Evolutionary conservation across 352 stramenopile species (phyloP).

Genomic region (Paralagenidium karlingii): DNA sequence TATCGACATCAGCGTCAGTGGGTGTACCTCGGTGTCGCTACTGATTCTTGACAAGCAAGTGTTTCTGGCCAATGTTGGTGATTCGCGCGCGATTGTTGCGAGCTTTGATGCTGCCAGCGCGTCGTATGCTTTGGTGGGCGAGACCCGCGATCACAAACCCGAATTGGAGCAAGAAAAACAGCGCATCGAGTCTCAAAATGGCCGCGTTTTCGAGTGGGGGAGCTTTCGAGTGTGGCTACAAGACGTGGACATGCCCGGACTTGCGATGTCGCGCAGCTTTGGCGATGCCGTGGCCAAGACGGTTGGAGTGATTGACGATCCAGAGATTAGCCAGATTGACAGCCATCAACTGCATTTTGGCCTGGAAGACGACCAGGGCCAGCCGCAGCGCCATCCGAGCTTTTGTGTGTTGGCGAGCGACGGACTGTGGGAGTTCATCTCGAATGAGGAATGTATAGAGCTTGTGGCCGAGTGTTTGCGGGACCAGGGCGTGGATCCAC

Average conservation of each 20-base stretch:
- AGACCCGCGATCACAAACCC: conserved; percentile 75
- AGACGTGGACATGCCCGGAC: conserved; percentile 71
- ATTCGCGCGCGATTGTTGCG: conserved; percentile 54
- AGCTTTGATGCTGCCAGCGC: conserved; percentile 13
- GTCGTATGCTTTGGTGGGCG: conserved; percentile 32
- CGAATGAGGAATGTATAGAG: conserved; percentile 48
- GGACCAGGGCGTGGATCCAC: conserved; percentile 28
- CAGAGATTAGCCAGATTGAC: conserved; percentile 40
- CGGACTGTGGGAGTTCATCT: conserved; percentile 80
- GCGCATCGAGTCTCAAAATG: conserved; percentile 55
- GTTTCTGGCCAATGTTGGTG: conserved; percentile 62
- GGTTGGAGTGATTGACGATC: conserved; percentile 60
- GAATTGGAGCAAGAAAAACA: conserved; percentile 44
- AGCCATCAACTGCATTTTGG: no score
- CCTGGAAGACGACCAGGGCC: conserved; percentile 2
- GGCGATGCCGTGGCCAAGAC: conserved; percentile 69
- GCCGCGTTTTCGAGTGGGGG: conserved; percentile 73
- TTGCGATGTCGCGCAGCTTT: conserved; percentile 77
- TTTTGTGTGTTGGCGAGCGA: conserved; percentile 70
- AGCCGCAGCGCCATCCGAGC: conserved; percentile 7
- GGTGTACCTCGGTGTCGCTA: conserved; percentile 53
- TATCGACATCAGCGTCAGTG: conserved; percentile 69
- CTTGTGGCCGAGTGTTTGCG: conserved; percentile 42
- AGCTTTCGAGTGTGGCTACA: conserved; percentile 72
- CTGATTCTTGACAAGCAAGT: conserved; percentile 43